A percentile compares a stretch with the other conserved stretches of the same genome.
Conservation (phyloP, 768 basidiomycete genomes). For the Lentinula sp. region DNA sequence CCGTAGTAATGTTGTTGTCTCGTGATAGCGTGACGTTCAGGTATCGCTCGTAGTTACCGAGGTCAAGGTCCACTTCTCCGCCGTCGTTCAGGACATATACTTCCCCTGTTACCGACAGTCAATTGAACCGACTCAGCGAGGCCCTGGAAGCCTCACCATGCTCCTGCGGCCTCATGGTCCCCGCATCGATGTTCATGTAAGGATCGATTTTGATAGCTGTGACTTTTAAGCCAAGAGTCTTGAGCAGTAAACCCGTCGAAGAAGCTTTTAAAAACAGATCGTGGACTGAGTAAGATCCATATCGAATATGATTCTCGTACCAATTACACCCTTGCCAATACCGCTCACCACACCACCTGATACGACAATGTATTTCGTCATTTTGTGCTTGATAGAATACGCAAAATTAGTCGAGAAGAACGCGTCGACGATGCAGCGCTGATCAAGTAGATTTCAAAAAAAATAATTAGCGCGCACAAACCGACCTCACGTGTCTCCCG, state of each 20-base stretch:
- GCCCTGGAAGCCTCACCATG: slow-evolving; percentile 62
- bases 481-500: neutral
- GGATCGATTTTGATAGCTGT: slow-evolving; percentile 99
- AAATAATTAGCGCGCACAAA: neutral
- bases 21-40: slow-evolving; percentile 88
- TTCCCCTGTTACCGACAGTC: slow-evolving; percentile 53
- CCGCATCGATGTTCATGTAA: slow-evolving; percentile 99
- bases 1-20: slow-evolving; percentile 98
- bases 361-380: slow-evolving; percentile 96
- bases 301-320: slow-evolving; percentile 40
- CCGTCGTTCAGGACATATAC: slow-evolving; percentile 98
- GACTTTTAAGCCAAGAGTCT: slow-evolving; percentile 92
- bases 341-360: slow-evolving; percentile 97
- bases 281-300: slow-evolving; percentile 8
- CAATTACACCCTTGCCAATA: slow-evolving; percentile 99
- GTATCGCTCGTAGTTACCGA: slow-evolving; percentile 98
- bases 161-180: slow-evolving; percentile 97
- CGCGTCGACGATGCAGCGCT: neutral
- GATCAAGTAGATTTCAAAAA: neutral
- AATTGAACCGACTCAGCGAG: slow-evolving; percentile 7
- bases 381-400: slow-evolving; percentile 19
- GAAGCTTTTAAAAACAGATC: slow-evolving; percentile 55
- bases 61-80: slow-evolving; percentile 95
- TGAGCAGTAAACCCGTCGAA: slow-evolving; percentile 91
- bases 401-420: neutral